phyloP scores from a whole-genome alignment of 129 eudicot genomes.

The Silybum marianum region DNA sequence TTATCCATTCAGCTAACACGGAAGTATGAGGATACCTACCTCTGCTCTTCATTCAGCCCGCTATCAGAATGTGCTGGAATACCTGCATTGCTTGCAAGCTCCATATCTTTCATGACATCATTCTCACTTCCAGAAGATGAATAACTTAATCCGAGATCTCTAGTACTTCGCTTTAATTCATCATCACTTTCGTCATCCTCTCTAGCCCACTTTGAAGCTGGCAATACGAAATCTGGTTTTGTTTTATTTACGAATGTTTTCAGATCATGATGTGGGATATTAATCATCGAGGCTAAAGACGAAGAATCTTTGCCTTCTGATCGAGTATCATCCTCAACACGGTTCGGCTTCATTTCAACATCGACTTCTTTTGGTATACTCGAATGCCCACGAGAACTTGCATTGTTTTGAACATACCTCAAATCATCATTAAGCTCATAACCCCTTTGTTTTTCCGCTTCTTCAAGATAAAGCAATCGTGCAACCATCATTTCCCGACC shows the following conservation, averaged over 20 bases:
- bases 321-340: conserved; percentile 48
- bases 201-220: conserved; percentile 91
- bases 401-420: conserved; percentile 46
- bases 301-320: conserved; percentile 44
- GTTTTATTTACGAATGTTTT: conserved; percentile 45
- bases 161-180: conserved; percentile 56
- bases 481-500: conserved; percentile 84
- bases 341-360: conserved; percentile 44
- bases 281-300: conserved; percentile 35
- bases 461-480: conserved; percentile 70
- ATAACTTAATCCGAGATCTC: conserved; percentile 80
- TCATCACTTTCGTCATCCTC: conserved; percentile 87
- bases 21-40: conserved; percentile 71
- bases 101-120: conserved; percentile 52
- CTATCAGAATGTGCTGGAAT: conserved; percentile 54
- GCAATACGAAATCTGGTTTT: conserved; percentile 54
- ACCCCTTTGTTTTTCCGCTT: conserved; percentile 77
- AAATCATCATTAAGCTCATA: conserved; percentile 66
- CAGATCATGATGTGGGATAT: conserved; percentile 49
- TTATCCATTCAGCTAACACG: background rate
- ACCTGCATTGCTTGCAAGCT: conserved; percentile 32
- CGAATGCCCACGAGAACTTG: conserved; percentile 42
- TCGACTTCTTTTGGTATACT: conserved; percentile 45
- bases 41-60: conserved; percentile 80
- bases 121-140: conserved; percentile 95